These are phyloP conservation scores for Aplosporella prunicola DNA, from an alignment of 2,329 filamentous ascomycete species.

Conservation along the genomic window DNA sequence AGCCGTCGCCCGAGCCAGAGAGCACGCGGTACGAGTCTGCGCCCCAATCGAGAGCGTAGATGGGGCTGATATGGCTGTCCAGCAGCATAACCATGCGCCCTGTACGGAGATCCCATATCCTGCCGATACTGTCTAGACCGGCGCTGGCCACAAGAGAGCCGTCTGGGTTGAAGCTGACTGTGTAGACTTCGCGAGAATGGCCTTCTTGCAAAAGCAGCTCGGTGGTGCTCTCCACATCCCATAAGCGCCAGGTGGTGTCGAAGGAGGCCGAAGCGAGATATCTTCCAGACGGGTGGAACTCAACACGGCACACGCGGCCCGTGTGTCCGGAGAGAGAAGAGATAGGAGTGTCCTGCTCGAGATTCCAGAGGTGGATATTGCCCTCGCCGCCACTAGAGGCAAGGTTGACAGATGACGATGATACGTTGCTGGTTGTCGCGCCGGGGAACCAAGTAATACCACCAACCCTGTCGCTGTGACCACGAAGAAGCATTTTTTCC, in stretches of 20 bases:
- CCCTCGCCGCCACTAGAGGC: slow-evolving; percentile 87
- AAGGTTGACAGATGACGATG: slow-evolving; percentile 66
- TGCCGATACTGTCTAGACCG: slow-evolving; percentile 88
- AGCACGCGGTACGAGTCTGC: slow-evolving; percentile 84
- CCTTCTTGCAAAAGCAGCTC: slow-evolving; percentile 88
- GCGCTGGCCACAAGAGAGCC: slow-evolving; percentile 84
- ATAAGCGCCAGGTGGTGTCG: slow-evolving; percentile 93
- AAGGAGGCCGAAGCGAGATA: slow-evolving; percentile 91
- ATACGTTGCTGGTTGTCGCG: slow-evolving; percentile 64
- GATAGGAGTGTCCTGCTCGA: slow-evolving; percentile 76
- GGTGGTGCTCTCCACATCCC: slow-evolving; percentile 79
- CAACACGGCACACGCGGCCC: slow-evolving; percentile 79
- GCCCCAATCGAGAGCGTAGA: slow-evolving; percentile 88
- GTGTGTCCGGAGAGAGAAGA: slow-evolving; percentile 75
- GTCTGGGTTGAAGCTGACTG: slow-evolving; percentile 81
- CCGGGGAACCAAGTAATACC: slow-evolving; percentile 86
- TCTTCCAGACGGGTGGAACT: slow-evolving; percentile 85
- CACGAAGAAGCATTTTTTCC: slow-evolving; percentile 64
- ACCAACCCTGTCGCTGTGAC: slow-evolving; percentile 81
- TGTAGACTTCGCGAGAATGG: slow-evolving; percentile 86
- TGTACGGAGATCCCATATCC: slow-evolving; percentile 89
- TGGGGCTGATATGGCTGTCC: slow-evolving; percentile 86
- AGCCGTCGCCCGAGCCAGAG: slow-evolving; percentile 87
- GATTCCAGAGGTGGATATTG: slow-evolving; percentile 80
- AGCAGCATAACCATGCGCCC: slow-evolving; percentile 93